Evolutionary conservation across 2,329 filamentous ascomycete species (phyloP).

Genomic region (Tolypocladium amazonense): DNA sequence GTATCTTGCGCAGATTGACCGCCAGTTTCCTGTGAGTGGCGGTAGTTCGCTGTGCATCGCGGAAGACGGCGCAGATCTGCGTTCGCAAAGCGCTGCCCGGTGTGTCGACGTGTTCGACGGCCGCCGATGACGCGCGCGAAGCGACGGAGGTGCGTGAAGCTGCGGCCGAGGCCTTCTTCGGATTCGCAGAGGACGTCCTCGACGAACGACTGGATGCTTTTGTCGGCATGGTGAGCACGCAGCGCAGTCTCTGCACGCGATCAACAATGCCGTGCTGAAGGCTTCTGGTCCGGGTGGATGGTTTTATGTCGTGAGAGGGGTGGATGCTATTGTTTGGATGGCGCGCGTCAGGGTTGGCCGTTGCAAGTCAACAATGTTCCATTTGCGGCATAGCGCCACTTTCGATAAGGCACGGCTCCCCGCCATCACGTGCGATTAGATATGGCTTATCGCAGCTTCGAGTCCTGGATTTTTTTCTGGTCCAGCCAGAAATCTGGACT

Average conservation of each 20-base stretch:
- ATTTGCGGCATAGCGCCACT: constrained; percentile 14
- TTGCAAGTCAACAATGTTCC: constrained; percentile 22
- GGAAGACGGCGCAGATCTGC: constrained; percentile 63
- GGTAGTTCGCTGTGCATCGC: constrained; percentile 78
- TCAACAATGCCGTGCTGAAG: neutral
- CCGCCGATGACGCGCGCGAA: constrained; percentile 39
- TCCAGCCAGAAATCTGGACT: neutral
- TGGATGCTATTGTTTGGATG: constrained; percentile 14
- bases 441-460: constrained; percentile 4
- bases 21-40: constrained; percentile 84
- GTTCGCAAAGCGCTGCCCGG: constrained; percentile 60
- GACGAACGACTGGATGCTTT: constrained; percentile 35
- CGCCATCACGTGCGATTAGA: constrained; percentile 24
- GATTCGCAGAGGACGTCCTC: constrained; percentile 30
- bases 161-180: constrained; percentile 27
- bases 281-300: neutral
- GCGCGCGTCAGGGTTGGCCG: constrained; percentile 12
- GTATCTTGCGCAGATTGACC: constrained; percentile 79
- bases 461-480: constrained; percentile 12
- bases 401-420: constrained; percentile 4
- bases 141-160: constrained; percentile 32
- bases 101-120: constrained; percentile 68
- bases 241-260: neutral
- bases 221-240: constrained; percentile 32
- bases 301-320: neutral